A percentile compares a stretch with the other conserved stretches of the same genome.
These are phyloP conservation scores for Clathrus columnatus DNA, from an alignment of 768 basidiomycete genomes.

Conservation along the genomic window DNA sequence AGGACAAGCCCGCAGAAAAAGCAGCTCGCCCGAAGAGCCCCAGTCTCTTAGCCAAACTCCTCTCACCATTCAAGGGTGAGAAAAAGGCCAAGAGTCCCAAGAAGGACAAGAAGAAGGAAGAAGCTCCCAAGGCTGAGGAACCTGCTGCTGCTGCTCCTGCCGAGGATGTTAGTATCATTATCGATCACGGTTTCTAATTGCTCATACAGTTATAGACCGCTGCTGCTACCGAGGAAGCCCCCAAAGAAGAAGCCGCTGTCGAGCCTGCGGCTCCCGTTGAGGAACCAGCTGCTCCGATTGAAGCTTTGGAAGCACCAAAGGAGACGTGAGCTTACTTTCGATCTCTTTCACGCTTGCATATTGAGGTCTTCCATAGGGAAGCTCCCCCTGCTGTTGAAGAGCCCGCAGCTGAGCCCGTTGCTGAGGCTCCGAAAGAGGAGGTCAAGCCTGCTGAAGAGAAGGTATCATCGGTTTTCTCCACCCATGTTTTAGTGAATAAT, in stretches of 20 bases:
- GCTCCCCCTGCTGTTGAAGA: slow-evolving; percentile 28
- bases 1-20: slow-evolving; percentile 43
- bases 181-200: neutral
- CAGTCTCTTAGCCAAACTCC: slow-evolving; percentile 63
- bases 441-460: slow-evolving; percentile 48
- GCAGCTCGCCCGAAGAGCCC: slow-evolving; percentile 79
- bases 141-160: slow-evolving; percentile 13
- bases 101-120: slow-evolving; percentile 59
- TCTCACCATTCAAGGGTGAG: slow-evolving; percentile 62
- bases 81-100: slow-evolving; percentile 42
- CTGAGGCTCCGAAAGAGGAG: slow-evolving; percentile 31
- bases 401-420: slow-evolving; percentile 26
- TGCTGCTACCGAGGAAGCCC: slow-evolving; percentile 29
- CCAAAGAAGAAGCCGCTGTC: slow-evolving; percentile 28
- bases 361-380: slow-evolving; percentile 12
- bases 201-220: slow-evolving; percentile 17
- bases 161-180: slow-evolving; percentile 13
- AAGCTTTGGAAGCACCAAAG: too few species aligned
- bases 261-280: slow-evolving; percentile 12
- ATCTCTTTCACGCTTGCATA: neutral
- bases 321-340: slow-evolving; percentile 48
- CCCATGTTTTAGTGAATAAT: neutral
- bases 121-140: slow-evolving; percentile 61
- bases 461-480: slow-evolving; percentile 25
- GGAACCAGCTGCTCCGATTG: slow-evolving; percentile 41